Conservation (phyloP, 208 protist genomes). For the Endotrypanum monterogeii region DNA sequence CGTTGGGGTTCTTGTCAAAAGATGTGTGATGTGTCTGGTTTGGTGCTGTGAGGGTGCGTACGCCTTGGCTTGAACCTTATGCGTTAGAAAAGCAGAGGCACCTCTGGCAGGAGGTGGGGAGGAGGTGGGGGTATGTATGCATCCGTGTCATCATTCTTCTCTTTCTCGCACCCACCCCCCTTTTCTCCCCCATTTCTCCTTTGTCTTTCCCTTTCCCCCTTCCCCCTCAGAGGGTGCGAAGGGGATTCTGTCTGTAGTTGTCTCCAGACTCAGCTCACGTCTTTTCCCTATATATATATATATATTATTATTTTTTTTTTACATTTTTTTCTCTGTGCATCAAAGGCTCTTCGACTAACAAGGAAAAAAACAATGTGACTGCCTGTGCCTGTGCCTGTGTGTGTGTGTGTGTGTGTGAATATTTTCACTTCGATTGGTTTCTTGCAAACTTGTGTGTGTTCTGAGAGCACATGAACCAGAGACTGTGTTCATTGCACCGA, state of each 20-base stretch:
- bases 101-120: not conserved
- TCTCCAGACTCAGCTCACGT: not conserved
- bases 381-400: not conserved
- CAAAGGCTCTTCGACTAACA: too few species aligned
- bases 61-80: not conserved
- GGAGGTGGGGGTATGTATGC: not conserved
- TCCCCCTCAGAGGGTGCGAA: too few species aligned
- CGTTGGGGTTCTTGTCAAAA: not conserved
- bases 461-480: not conserved
- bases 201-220: not conserved
- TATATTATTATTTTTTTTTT: too few species aligned
- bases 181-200: not conserved
- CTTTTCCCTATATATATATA: too few species aligned
- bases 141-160: not conserved
- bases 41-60: not conserved
- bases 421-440: too few species aligned
- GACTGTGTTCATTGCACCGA: not conserved
- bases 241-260: too few species aligned
- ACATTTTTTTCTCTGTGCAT: not conserved
- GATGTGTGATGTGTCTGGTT: not conserved
- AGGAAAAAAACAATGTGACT: too few species aligned
- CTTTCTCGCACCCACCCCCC: not conserved
- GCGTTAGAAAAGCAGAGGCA: not conserved
- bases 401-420: not conserved
- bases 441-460: not conserved